Evolutionary conservation across 2,329 filamentous ascomycete genomes (phyloP), one percentile per base, ranked within the genome.

Genomic region (Nemania sp.): DNA sequence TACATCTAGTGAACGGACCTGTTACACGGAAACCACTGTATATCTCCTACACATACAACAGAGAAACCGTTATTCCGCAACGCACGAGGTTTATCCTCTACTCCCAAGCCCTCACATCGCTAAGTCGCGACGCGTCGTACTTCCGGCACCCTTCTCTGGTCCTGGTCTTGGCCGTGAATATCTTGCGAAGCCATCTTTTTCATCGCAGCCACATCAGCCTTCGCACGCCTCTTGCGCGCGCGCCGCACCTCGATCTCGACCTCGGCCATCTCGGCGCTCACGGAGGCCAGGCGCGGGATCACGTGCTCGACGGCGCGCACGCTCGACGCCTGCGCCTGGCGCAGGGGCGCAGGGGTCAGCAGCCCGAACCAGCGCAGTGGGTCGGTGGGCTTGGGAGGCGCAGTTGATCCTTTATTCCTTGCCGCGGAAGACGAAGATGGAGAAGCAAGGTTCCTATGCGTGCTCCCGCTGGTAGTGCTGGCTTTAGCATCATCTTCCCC

Each of bases 211-310:
- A 67, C 69, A 56, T 73, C 73, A 1, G 72, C 73, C 67, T 81
- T 83, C 22, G 76, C 75, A 30, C 79, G 72, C 70, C 68, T 77
- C 72, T 85, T 84, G 52, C 78, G 73, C 30, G 79, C 80, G 52
- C 86, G 75, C 31, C 86, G 77, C 49, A 93, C 84, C 61, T 88
- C 81, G 46, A 86, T 83, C 73, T 91, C 88, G 5, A 89, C 67
- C n/a, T 72, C 72, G 12, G 77, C 75, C 80, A 93, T 84, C 63
- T 83, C 78, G 23, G 76, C 76, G 30, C 78, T 75, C n/a, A 89
- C 69, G 1, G 77, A 79, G 6, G 78, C 78, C 7, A 91, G 72
- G 33, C 72, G 71, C 1, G 84, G 80, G 2, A 91, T 70, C 3
- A 86, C 68, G 0, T 77, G 70, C 49, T 84, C 80, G 3, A 90